These are phyloP conservation scores for Cardiospermum halicacabum DNA, from an alignment of 345 rosid genomes.

Conservation along the genomic window DNA sequence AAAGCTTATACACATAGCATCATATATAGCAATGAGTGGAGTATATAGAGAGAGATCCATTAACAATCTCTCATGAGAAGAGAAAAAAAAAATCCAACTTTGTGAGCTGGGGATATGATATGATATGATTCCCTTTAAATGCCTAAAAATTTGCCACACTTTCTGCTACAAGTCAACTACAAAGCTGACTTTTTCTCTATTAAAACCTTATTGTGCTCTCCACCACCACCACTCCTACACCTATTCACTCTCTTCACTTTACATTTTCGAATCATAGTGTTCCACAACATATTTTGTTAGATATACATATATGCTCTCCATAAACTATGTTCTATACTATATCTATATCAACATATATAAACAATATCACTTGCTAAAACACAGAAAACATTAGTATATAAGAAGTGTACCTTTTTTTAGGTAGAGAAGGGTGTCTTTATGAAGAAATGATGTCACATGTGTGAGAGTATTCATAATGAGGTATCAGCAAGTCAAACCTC, in stretches of 20 bases:
- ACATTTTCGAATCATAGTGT: too few species aligned
- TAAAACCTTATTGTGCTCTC: slow-evolving; percentile 32
- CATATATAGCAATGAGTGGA: slow-evolving; percentile 32
- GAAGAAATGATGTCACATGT: slow-evolving; percentile 38
- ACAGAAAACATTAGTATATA: too few species aligned
- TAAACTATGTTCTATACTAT: too few species aligned
- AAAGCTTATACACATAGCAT: not conserved
- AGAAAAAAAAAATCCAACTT: slow-evolving; percentile 15
- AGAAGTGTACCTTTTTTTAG: too few species aligned
- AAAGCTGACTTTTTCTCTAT: slow-evolving; percentile 35
- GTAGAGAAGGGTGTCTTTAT: slow-evolving; percentile 6
- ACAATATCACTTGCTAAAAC: too few species aligned
- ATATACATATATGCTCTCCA: too few species aligned
- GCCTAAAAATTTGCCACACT: slow-evolving; percentile 48
- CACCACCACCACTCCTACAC: too few species aligned
- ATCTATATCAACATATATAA: too few species aligned
- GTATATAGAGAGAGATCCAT: too few species aligned
- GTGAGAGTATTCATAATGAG: slow-evolving; percentile 21
- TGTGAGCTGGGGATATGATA: slow-evolving; percentile 36
- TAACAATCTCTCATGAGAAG: slow-evolving; percentile 17
- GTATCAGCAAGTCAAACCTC: slow-evolving; percentile 46
- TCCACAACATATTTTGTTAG: too few species aligned
- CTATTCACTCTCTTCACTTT: too few species aligned
- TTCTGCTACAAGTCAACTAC: slow-evolving; percentile 64
- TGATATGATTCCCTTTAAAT: slow-evolving; percentile 39